Evolutionary conservation across 2,329 filamentous ascomycete genomes (phyloP).

Genomic region (Ophiostoma quercus): DNA sequence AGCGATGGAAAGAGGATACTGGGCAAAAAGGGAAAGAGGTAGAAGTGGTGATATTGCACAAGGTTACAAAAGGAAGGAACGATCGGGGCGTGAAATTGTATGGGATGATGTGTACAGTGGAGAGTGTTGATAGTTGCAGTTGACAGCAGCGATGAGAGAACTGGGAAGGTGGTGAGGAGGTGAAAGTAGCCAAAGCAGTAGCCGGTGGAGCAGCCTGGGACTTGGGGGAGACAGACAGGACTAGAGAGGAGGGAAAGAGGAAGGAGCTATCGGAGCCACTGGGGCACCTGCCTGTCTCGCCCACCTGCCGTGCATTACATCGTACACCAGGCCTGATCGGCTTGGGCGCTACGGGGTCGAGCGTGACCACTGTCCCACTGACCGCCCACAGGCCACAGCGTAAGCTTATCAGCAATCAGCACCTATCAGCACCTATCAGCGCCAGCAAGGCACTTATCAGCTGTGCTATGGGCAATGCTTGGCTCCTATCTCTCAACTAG

Average conservation of each 20-base stretch:
- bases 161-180: slow-evolving; percentile 13
- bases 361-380: slow-evolving; percentile 1
- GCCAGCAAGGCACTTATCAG: not conserved
- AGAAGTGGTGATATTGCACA: not conserved
- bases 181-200: not conserved
- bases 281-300: slow-evolving; percentile 9
- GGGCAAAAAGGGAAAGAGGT: slow-evolving; percentile 1
- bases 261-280: slow-evolving; percentile 2
- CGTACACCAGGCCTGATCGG: not conserved
- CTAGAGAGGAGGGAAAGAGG: slow-evolving; percentile 9
- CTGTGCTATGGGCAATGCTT: not conserved
- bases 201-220: not conserved
- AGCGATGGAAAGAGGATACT: not conserved
- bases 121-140: slow-evolving; percentile 12
- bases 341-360: not conserved
- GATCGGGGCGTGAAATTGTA: not conserved
- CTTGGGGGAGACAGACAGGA: not conserved
- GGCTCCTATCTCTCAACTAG: not conserved
- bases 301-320: slow-evolving; percentile 5
- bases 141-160: slow-evolving; percentile 6
- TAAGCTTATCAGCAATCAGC: not conserved
- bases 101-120: slow-evolving; percentile 9
- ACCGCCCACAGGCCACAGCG: not conserved
- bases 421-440: not conserved
- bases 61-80: not conserved